Conservation (phyloP, 805 yeast genomes). For the Teunomyces stri region DNA sequence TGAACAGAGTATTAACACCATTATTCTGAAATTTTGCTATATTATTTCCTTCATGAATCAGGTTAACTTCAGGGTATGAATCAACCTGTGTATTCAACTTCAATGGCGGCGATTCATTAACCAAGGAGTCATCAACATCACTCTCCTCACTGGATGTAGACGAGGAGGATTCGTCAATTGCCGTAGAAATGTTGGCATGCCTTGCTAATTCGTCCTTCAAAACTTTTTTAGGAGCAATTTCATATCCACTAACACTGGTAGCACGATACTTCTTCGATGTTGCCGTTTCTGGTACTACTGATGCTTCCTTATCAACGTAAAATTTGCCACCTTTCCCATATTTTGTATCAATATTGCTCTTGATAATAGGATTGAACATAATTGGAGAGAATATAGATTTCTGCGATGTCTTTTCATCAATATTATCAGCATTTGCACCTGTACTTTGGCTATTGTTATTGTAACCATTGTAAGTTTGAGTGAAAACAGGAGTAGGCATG, state of each 20-base stretch:
- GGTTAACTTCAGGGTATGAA: conserved; percentile 2
- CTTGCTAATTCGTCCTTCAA: conserved; percentile 1
- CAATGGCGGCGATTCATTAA: conserved; percentile 24
- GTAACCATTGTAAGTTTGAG: conserved; percentile 15
- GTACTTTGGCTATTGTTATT: conserved; percentile 6
- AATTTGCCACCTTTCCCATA: conserved; percentile 90
- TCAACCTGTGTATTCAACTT: conserved; percentile 24
- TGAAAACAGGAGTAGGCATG: conserved; percentile 47
- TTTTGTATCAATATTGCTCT: conserved; percentile 75
- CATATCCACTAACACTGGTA: conserved; percentile 29
- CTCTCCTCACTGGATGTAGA: conserved; percentile 24
- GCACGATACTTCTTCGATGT: conserved; percentile 25
- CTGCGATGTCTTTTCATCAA: conserved; percentile 3
- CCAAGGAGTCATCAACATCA: conserved; percentile 36
- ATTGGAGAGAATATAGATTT: conserved; percentile 80
- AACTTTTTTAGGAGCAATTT: conserved; percentile 6
- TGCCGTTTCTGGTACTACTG: conserved; percentile 18
- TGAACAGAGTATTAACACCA: neutral
- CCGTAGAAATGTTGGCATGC: conserved; percentile 6
- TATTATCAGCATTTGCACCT: neutral
- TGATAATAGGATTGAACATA: conserved; percentile 75
- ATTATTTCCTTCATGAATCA: conserved; percentile 2
- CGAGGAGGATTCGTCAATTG: neutral
- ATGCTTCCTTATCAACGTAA: conserved; percentile 50
- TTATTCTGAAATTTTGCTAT: neutral